Base-by-base conservation (phyloP, 805 yeast species). In the Lipomyces starkeyi region DNA sequence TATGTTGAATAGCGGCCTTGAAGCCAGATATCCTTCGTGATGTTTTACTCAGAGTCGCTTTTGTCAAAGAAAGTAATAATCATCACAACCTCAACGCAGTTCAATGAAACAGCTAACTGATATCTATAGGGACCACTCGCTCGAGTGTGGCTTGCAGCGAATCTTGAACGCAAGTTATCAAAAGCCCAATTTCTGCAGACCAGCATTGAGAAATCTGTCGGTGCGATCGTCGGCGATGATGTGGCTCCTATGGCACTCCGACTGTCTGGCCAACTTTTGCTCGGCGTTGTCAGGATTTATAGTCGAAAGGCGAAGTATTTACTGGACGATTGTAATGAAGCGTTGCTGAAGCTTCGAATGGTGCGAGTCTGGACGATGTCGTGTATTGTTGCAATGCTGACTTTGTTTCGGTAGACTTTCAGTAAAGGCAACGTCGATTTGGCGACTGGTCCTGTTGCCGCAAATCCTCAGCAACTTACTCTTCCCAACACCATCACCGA, bases 121-220 rank as follows among this genome's bases (percentile, higher is more conserved):
- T 14, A 29, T 34, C 4, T 35, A 68, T 88, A 88, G 75, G 96
- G 97, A 2, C 97, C 97, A 0, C 81, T 93, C 68, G 97, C 96
- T 2, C 91, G 89, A 71, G 93, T 92, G 8, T 93, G 97, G 97
- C 82, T 93, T 59, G 97, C 97, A 9, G 94, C 97, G 25, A 93
- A 91, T 76, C 84, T 93, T 79, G 97, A 93, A 73, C 86, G 87
- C 74, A 89, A 88, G 72, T 84, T 91, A 43, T 84, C 93, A 56
- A 89, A 89, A 73, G 86, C 86, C 63, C 94, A 91, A 75, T 82
- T 89, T 58, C 81, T 91, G 60, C 88, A 85, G 73, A 89, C 97
- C 14, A 86, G 90, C 73, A 88, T 93, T 66, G 76, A 85, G 14
- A 84, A 87, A 68, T 88, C 93, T 20, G 85, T 89, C 35, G 81